Evolutionary conservation across 2,329 filamentous ascomycete species (phyloP).

Genomic region (Rasamsonia emersonii): DNA sequence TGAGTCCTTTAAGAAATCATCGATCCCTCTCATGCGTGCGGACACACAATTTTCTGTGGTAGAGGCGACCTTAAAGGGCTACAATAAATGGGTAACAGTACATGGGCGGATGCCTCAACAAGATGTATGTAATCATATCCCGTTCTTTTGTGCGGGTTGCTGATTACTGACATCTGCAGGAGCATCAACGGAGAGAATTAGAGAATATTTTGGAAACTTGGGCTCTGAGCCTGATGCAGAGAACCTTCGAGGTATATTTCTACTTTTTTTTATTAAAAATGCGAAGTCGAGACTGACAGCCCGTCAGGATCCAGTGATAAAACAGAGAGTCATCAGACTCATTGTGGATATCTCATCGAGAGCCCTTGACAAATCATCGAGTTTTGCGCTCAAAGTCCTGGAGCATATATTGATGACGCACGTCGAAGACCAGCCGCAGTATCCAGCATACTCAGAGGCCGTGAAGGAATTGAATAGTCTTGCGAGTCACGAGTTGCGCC

Average conservation of each 20-base stretch:
- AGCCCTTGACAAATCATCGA: constrained; percentile 65
- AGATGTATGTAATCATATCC: constrained; percentile 26
- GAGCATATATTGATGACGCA: constrained; percentile 84
- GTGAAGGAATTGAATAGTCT: constrained; percentile 82
- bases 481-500: constrained; percentile 78
- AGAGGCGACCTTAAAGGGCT: constrained; percentile 81
- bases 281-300: constrained; percentile 10
- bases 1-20: constrained; percentile 32
- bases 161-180: constrained; percentile 16
- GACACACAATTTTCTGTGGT: constrained; percentile 88
- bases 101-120: constrained; percentile 45
- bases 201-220: constrained; percentile 33
- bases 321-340: constrained; percentile 71
- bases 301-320: constrained; percentile 64
- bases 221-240: constrained; percentile 32
- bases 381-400: constrained; percentile 79
- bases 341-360: constrained; percentile 78
- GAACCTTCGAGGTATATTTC: constrained; percentile 28
- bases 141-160: not conserved
- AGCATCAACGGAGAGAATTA: constrained; percentile 29
- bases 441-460: constrained; percentile 71
- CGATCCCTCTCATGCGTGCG: constrained; percentile 52
- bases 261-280: constrained; percentile 1
- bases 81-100: constrained; percentile 63
- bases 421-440: constrained; percentile 62